Evolutionary conservation across 129 eudicot species (phyloP), one percentile per base, ranked within the genome.

Genomic region (Heracleum sosnowskyi): DNA sequence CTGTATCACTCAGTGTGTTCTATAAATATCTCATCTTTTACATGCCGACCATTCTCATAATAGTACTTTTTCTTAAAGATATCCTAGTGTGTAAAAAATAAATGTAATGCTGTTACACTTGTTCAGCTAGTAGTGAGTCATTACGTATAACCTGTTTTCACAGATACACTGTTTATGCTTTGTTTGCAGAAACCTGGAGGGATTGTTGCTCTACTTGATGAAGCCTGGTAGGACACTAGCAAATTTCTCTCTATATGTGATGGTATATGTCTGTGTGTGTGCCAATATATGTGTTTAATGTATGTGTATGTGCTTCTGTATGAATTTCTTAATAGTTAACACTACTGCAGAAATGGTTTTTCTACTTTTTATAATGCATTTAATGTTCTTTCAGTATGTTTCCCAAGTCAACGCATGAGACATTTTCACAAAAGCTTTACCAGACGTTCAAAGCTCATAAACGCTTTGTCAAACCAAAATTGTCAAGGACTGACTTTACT

Each of bases 171-270:
- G 28, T 51, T 72, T 79, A 60, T 72, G 40, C 72, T 79, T 76
- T 34, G 71, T 84, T 85, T 85, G 90, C 92, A 94, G 98, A 94
- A 94, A 91, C 98, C 98, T 77, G 98, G 97, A 82, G 98, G 98
- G 64, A 89, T 91, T 81, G 84, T 94, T 84, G 97, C 98, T 79
- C 91, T 94, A 81, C 98, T 94, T 76, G 98, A 94, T 84, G 98
- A 94, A 85, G 98, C 98, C 79, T 94, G 98, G 97, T 94, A 89
- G 47, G 77, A 42, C 26, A 33, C 35, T 81, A 34, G 63, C 17
- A 41, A 46, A 76, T 47, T 71, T 42, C 53, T 20, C 57, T 47
- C 57, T 11, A 22, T 69, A 66, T 39, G 5, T 77, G 42, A 60
- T 69, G 45, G 20, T 12, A 77, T 68, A 29, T 66, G 51, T 41